These are phyloP conservation scores for Galeopsis tetrahit DNA, from an alignment of 257 asterid species.

Conservation along the genomic window DNA sequence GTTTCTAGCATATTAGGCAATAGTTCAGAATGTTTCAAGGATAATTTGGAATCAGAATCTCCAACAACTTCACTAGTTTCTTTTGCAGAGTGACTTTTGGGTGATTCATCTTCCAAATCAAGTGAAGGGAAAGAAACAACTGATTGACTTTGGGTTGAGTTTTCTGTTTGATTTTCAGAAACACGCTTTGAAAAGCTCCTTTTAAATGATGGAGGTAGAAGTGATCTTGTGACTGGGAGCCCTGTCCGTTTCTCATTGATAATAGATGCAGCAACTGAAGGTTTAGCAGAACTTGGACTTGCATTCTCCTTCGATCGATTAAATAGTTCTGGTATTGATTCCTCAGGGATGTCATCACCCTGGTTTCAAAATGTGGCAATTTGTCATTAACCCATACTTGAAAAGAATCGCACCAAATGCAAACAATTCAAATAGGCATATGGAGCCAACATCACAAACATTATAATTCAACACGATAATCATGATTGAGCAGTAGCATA, in stretches of 20 bases:
- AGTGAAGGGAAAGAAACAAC: conserved; percentile 28
- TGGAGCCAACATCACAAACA: background rate
- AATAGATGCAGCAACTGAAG: conserved; percentile 31
- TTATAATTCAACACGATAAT: background rate
- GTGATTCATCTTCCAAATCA: conserved; percentile 20
- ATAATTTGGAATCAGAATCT: conserved; percentile 22
- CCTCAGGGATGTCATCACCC: conserved; percentile 89
- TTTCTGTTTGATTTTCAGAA: conserved; percentile 24
- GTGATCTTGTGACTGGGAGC: conserved; percentile 44
- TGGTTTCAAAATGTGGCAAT: conserved; percentile 38
- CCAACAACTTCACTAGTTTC: conserved; percentile 20
- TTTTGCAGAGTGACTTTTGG: background rate
- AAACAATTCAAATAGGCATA: background rate
- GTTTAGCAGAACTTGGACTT: conserved; percentile 26
- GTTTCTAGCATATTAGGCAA: conserved; percentile 46
- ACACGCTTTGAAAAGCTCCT: conserved; percentile 47
- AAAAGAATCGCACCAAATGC: background rate
- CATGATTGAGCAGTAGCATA: conserved; percentile 16
- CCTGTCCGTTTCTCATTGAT: conserved; percentile 28
- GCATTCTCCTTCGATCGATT: conserved; percentile 38
- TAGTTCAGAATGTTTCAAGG: conserved; percentile 13
- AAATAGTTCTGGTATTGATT: conserved; percentile 66
- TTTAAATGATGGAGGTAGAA: conserved; percentile 60
- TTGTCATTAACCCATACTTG: background rate
- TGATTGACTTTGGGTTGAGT: conserved; percentile 26